These are phyloP conservation scores for Alternaria viburni DNA, from an alignment of 2,329 filamentous ascomycete genomes.

Conservation along the genomic window DNA sequence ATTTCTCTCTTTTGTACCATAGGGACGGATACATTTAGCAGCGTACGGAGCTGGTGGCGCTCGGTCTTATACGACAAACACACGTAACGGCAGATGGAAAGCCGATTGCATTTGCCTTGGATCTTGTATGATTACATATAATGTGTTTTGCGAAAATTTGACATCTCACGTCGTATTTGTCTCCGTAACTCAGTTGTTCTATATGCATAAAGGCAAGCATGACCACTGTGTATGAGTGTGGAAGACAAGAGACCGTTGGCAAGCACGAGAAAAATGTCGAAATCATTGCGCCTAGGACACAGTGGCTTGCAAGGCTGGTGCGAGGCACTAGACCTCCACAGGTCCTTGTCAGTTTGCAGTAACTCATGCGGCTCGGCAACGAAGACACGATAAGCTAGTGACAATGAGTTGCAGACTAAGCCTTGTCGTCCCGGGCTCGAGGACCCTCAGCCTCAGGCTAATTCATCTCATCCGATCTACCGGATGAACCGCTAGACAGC, in stretches of 20 bases:
- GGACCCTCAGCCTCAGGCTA: not conserved
- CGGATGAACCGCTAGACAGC: not conserved
- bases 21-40: slow-evolving; percentile 21
- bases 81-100: slow-evolving; percentile 1
- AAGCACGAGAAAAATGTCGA: not conserved
- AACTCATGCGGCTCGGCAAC: not conserved
- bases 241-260: not conserved
- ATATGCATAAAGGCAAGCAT: not conserved
- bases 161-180: not conserved
- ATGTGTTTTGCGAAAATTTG: slow-evolving; percentile 1
- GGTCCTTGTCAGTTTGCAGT: not conserved
- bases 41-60: slow-evolving; percentile 17
- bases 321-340: not conserved
- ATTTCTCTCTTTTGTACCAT: slow-evolving; percentile 20
- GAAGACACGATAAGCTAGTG: not conserved
- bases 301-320: not conserved
- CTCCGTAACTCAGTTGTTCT: not conserved
- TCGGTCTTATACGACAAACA: slow-evolving; percentile 3
- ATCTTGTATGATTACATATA: slow-evolving; percentile 16
- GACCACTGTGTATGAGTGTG: not conserved
- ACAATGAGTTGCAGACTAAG: not conserved
- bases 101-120: slow-evolving; percentile 3
- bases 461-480: not conserved
- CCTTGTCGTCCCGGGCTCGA: not conserved
- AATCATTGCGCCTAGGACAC: not conserved